Evolutionary conservation across 2,329 filamentous ascomycete species (phyloP).

Genomic region (Setomelanomma holmii): DNA sequence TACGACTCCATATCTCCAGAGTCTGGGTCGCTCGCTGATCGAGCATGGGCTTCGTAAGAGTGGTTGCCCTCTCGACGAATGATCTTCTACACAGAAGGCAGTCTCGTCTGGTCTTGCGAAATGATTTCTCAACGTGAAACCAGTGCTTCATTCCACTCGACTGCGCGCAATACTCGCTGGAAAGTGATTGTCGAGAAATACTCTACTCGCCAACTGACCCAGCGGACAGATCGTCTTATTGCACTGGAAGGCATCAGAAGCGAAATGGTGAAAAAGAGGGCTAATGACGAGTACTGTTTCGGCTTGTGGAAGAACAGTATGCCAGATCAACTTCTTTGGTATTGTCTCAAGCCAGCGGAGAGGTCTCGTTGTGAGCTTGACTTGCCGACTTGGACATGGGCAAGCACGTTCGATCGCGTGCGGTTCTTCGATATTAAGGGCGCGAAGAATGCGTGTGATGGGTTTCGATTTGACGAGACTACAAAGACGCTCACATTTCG

Average conservation of each 20-base stretch:
- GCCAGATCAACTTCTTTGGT: conserved; percentile 31
- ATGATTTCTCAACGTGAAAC: conserved; percentile 28
- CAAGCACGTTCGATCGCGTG: conserved; percentile 24
- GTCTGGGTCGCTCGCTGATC: conserved; percentile 14
- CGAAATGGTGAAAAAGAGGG: conserved; percentile 11
- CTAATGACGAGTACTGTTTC: conserved; percentile 16
- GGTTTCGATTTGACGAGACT: conserved; percentile 17
- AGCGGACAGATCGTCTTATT: conserved; percentile 23
- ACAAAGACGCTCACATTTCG: conserved; percentile 12
- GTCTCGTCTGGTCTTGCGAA: conserved; percentile 30
- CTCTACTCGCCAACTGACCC: conserved; percentile 13
- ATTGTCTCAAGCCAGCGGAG: conserved; percentile 15
- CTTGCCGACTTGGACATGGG: conserved; percentile 30
- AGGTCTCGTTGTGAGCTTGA: conserved; percentile 10
- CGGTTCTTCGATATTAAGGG: conserved; percentile 26
- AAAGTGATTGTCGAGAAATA: conserved; percentile 29
- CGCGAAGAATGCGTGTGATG: conserved; percentile 21
- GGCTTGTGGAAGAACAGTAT: conserved; percentile 30
- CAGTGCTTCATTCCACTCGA: conserved; percentile 25
- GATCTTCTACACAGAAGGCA: conserved; percentile 27
- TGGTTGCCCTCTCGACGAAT: conserved; percentile 27
- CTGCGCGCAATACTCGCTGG: conserved; percentile 29
- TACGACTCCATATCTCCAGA: conserved; percentile 11
- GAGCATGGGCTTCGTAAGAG: conserved; percentile 30
- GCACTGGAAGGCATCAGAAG: conserved; percentile 17